phyloP scores from a whole-genome alignment of 352 stramenopile species.

The Globisporangium cylindrosporum region DNA sequence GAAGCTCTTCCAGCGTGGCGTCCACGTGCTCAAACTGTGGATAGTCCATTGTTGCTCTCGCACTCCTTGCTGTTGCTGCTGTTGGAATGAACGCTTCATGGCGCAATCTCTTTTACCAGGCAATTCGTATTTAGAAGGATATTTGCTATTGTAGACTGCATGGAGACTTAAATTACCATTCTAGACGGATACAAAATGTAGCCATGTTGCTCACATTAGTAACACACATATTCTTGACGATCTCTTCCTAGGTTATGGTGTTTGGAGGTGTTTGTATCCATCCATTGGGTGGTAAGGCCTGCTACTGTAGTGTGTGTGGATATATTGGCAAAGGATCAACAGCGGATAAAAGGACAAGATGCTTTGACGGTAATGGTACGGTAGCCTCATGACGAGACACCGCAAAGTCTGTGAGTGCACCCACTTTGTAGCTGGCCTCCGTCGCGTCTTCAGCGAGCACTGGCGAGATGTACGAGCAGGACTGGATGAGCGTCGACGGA shows the following conservation, averaged over 20 bases:
- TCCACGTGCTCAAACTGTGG: background rate
- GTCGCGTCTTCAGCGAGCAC: background rate
- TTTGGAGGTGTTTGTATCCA: no score
- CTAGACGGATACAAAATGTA: background rate
- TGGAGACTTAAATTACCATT: background rate
- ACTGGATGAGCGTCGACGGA: background rate
- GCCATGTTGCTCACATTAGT: background rate
- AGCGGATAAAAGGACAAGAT: no score
- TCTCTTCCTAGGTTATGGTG: no score
- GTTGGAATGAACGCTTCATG: no score
- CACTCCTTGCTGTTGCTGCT: background rate
- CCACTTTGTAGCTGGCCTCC: background rate
- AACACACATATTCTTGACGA: background rate
- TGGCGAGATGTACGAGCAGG: background rate
- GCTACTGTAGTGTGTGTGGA: no score
- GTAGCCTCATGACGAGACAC: background rate
- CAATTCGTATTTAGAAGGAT: background rate
- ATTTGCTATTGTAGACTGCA: background rate
- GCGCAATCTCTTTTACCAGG: no score
- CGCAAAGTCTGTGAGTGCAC: background rate
- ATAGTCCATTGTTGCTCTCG: background rate
- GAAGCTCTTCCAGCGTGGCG: constrained; percentile 5
- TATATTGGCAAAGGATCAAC: no score
- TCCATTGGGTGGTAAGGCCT: no score
- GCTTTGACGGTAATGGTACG: no score